These are phyloP conservation scores for Tolypocladium tundrense DNA, from an alignment of 2,329 filamentous ascomycete genomes.

Conservation along the genomic window DNA sequence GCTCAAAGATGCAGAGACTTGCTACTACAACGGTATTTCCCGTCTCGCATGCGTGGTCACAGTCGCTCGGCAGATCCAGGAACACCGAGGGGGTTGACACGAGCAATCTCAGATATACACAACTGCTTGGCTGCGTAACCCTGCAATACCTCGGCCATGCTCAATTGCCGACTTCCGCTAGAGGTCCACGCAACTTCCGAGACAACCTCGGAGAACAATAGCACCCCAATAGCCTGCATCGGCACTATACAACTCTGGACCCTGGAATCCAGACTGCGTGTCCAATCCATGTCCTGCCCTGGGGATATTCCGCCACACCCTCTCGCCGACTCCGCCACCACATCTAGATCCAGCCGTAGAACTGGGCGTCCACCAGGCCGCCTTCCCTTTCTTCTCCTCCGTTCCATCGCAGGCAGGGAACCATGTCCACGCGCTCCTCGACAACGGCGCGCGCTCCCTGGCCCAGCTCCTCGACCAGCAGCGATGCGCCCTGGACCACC, in stretches of 20 bases:
- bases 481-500: slow-evolving; percentile 15
- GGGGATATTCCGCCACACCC: not conserved
- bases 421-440: slow-evolving; percentile 19
- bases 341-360: slow-evolving; percentile 13
- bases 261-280: not conserved
- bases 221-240: not conserved
- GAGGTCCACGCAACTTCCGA: no score
- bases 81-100: no score
- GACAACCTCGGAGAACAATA: not conserved
- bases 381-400: slow-evolving; percentile 12
- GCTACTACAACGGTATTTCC: no score
- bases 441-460: slow-evolving; percentile 17
- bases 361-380: slow-evolving; percentile 18
- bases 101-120: no score
- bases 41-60: no score
- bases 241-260: not conserved
- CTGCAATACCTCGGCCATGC: no score
- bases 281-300: not conserved
- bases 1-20: no score
- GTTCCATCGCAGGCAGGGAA: slow-evolving; percentile 26
- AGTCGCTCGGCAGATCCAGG: no score
- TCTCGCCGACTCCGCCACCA: not conserved
- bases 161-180: no score
- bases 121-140: no score
- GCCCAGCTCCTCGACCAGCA: slow-evolving; percentile 25